Conservation (phyloP, 495 filamentous ascomycete genomes). For the Hypoxylon perforatum region DNA sequence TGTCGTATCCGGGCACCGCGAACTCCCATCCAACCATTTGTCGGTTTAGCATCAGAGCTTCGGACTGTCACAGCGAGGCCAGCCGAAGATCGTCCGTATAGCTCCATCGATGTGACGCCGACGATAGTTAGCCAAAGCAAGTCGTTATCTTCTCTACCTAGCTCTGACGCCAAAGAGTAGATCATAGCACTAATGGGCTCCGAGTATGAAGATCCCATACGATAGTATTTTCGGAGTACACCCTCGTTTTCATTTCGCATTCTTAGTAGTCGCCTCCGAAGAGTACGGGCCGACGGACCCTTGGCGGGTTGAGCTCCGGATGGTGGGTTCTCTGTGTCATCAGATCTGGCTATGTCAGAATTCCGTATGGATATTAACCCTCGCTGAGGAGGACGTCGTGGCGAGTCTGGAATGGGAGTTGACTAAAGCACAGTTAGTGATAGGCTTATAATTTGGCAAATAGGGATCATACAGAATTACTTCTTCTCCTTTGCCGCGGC, state of each 20-base stretch:
- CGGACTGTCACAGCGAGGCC: constrained; percentile 79
- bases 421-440: constrained; percentile 65
- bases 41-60: constrained; percentile 61
- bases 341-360: constrained; percentile 50
- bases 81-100: constrained; percentile 85
- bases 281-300: constrained; percentile 70
- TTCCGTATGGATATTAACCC: constrained; percentile 61
- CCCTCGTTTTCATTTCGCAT: constrained; percentile 80
- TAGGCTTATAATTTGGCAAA: background rate
- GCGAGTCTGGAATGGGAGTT: constrained; percentile 61
- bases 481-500: constrained; percentile 81
- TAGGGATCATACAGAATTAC: constrained; percentile 74
- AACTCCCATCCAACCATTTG: constrained; percentile 79
- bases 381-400: constrained; percentile 59
- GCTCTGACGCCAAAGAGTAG: constrained; percentile 92
- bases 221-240: constrained; percentile 81
- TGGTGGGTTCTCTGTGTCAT: constrained; percentile 58
- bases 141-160: constrained; percentile 96
- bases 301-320: constrained; percentile 68
- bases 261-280: constrained; percentile 77
- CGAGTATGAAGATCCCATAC: constrained; percentile 86
- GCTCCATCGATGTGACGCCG: constrained; percentile 88
- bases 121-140: constrained; percentile 94
- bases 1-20: constrained; percentile 86
- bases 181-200: constrained; percentile 94